Evolutionary conservation across 2,329 filamentous ascomycete genomes (phyloP), one percentile per base, ranked within the genome.

Genomic region (Aspergillus spinulosporus): DNA sequence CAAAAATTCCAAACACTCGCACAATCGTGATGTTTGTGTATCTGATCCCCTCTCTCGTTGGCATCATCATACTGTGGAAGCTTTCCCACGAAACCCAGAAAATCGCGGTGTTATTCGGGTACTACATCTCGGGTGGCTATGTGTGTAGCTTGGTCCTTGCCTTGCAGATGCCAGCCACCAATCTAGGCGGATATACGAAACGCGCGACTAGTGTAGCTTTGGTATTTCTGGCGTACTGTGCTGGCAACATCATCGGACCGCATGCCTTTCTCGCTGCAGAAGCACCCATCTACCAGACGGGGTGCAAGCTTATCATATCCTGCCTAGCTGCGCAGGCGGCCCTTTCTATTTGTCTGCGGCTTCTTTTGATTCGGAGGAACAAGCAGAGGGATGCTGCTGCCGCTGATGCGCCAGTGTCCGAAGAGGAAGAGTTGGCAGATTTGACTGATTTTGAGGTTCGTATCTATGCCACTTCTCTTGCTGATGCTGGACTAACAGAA

Each of bases 21-120:
- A 84, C 82, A 0, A 69, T 74, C 21, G 74, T 83, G 52, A 84
- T 84, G 82, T 72, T 74, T 2, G 49, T 77, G 0, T 84, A 82
- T 63, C 65, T 84, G 3, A 46, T 79, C 9, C 82, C 82, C 0
- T 84, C 82, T 0, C 74, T 83, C 1, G 64, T 81, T 11, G 82
- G 80, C 0, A 74, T 76, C 2, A 68, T 65, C 34, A 66, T 84
- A 2, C 73, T 84, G 44, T 84, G 82, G 81, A 74, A 80, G 60
- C 64, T 84, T 55, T 61, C 73, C 51, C 58, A 68, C 49, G 64
- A 62, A 9, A 73, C 79, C 60, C 71, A 77, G 58, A 71, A 76
- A 26, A 39, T 55, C 29, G 81, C 81, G 1, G 72, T 82, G 0
- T 68, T 84, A 0, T 73, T 80, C 26, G 80, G 78, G 0, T 82